Evolutionary conservation across 2,329 filamentous ascomycete genomes (phyloP).

Genomic region (Plectosphaerella plurivora): DNA sequence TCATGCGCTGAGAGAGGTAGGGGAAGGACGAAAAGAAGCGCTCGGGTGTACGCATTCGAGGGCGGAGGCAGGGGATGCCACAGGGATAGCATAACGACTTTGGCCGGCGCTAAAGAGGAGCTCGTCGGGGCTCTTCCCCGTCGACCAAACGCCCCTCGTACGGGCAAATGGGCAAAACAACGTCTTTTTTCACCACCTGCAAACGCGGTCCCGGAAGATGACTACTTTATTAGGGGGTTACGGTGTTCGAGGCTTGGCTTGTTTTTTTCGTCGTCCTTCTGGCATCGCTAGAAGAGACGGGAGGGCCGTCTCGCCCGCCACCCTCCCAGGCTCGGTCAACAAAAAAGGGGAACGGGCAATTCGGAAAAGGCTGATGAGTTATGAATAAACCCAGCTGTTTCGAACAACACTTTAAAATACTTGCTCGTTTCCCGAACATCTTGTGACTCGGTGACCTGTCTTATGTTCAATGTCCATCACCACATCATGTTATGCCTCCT

Average conservation of each 20-base stretch:
- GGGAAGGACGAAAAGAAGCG: too few species aligned
- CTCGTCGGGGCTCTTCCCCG: too few species aligned
- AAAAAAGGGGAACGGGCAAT: not conserved
- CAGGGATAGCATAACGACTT: too few species aligned
- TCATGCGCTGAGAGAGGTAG: not conserved
- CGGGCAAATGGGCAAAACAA: not conserved
- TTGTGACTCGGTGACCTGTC: too few species aligned
- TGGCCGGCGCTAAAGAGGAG: too few species aligned
- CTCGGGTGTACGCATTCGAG: too few species aligned
- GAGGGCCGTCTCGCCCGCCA: not conserved
- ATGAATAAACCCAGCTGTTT: not conserved
- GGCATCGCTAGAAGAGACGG: not conserved
- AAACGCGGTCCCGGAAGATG: not conserved
- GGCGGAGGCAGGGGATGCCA: too few species aligned
- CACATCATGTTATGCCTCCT: too few species aligned
- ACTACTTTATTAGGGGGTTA: not conserved
- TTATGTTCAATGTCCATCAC: too few species aligned
- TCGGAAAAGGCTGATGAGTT: not conserved
- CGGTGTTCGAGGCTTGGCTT: not conserved
- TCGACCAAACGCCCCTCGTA: not conserved
- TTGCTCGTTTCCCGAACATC: too few species aligned
- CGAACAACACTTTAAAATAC: not conserved
- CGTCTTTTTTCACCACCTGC: not conserved
- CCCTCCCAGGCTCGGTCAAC: not conserved
- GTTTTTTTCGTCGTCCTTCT: not conserved